Conservation (phyloP, 495 filamentous ascomycete species). For the Jackrogersella minutella region DNA sequence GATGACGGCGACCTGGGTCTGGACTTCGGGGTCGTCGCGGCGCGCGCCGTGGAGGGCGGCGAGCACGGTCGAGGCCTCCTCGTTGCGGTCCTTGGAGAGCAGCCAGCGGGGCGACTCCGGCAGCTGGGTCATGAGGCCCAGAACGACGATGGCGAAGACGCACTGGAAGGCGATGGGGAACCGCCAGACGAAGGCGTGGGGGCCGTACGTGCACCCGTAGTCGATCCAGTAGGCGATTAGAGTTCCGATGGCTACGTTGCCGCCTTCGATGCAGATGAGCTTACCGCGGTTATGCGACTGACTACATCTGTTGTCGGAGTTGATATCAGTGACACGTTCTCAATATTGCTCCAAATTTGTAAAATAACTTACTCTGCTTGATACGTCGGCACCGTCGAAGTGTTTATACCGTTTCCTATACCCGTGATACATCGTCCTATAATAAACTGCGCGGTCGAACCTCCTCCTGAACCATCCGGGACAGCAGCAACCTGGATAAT, state of each 20-base stretch:
- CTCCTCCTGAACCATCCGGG: conserved; percentile 40
- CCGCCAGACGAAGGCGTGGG: conserved; percentile 71
- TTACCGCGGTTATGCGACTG: conserved; percentile 80
- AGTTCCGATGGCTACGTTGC: conserved; percentile 78
- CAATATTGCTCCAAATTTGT: too few species aligned
- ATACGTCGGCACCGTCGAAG: conserved; percentile 79
- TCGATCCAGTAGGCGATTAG: conserved; percentile 86
- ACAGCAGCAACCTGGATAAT: conserved; percentile 70
- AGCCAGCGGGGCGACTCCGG: conserved; percentile 84
- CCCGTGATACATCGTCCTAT: conserved; percentile 78
- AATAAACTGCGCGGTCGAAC: conserved; percentile 71
- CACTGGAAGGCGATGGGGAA: conserved; percentile 88
- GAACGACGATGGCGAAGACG: conserved; percentile 73
- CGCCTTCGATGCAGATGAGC: conserved; percentile 85
- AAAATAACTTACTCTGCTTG: conserved; percentile 77
- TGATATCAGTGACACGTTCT: too few species aligned
- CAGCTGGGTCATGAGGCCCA: conserved; percentile 68
- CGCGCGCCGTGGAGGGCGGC: conserved; percentile 71
- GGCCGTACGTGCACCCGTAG: conserved; percentile 76
- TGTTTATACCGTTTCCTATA: conserved; percentile 80
- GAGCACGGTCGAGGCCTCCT: conserved; percentile 74
- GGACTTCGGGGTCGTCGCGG: conserved; percentile 63
- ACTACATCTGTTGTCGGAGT: conserved; percentile 63
- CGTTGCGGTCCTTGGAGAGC: conserved; percentile 69
- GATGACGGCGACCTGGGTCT: conserved; percentile 67